Evolutionary conservation across 495 filamentous ascomycete genomes (phyloP).

Genomic region (Neurospora sp.): DNA sequence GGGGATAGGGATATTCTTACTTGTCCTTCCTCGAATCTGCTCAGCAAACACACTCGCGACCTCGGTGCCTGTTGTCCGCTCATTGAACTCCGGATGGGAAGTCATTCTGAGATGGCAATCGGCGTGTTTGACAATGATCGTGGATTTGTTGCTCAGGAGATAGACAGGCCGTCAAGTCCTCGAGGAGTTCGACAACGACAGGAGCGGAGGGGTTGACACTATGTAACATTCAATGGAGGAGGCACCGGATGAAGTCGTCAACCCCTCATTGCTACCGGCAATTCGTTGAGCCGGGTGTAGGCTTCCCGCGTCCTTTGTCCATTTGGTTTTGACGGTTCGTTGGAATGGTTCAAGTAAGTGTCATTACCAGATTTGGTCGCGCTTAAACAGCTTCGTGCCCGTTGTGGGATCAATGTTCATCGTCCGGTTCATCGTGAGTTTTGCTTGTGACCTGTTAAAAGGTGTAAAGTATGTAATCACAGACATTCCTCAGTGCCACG

Average conservation of each 20-base stretch:
- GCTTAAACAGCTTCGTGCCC: neutral
- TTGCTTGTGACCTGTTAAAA: neutral
- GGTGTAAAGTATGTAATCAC: neutral
- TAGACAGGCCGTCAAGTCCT: neutral
- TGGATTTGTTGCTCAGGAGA: neutral
- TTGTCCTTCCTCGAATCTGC: slow-evolving; percentile 28
- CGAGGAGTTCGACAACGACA: neutral
- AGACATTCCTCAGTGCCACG: neutral
- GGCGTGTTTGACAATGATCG: neutral
- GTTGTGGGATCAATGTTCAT: neutral
- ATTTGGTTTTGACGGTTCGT: neutral
- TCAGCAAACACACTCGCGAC: slow-evolving; percentile 33
- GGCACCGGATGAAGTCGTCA: neutral
- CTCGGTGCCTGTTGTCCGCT: slow-evolving; percentile 31
- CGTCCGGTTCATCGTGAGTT: neutral
- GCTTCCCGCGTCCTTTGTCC: neutral
- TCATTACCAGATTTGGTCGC: neutral
- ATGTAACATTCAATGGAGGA: neutral
- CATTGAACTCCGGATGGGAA: slow-evolving; percentile 34
- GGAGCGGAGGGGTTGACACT: neutral
- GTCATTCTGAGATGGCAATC: slow-evolving; percentile 17
- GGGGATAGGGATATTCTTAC: too few relatives aligned
- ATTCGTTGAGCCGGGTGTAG: neutral
- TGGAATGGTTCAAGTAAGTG: neutral
- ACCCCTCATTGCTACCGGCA: neutral